Conservation (phyloP, 1,139 yeast genomes). For the Geotrichum macrosporum region DNA sequence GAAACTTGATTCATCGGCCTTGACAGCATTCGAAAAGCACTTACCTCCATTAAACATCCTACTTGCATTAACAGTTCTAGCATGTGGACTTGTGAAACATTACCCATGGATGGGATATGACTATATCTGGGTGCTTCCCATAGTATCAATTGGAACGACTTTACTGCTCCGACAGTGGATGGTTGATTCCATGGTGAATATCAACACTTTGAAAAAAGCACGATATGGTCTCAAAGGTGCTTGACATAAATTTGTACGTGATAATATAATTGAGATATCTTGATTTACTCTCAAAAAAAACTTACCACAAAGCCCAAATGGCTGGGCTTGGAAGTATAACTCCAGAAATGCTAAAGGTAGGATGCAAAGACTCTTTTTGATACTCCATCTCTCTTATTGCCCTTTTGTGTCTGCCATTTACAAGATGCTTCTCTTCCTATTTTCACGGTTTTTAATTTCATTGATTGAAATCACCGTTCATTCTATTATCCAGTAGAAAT, state of each 20-base stretch:
- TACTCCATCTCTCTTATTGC: too few species aligned
- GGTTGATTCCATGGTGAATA: slow-evolving; percentile 28
- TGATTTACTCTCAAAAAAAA: too few species aligned
- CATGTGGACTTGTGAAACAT: slow-evolving; percentile 30
- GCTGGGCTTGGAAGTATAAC: too few species aligned
- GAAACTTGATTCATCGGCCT: slow-evolving; percentile 19
- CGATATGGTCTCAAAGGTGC: slow-evolving; percentile 36
- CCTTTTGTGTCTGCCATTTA: too few species aligned
- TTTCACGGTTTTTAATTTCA: too few species aligned
- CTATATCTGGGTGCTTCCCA: slow-evolving; percentile 36
- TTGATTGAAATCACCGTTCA: too few species aligned
- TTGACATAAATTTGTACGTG: slow-evolving; percentile 18
- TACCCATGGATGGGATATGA: slow-evolving; percentile 34
- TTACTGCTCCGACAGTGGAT: slow-evolving; percentile 32
- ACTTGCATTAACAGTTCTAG: slow-evolving; percentile 28
- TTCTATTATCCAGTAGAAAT: too few species aligned
- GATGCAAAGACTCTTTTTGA: too few species aligned
- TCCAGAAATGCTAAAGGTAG: too few species aligned
- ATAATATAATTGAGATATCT: too few species aligned
- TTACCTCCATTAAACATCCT: slow-evolving; percentile 22
- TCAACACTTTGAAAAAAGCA: slow-evolving; percentile 26
- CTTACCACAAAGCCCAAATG: too few species aligned
- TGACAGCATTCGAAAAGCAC: slow-evolving; percentile 18
- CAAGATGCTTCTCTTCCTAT: too few species aligned
- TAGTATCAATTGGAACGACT: slow-evolving; percentile 29